These are phyloP conservation scores for Amanita molliuscula DNA, from an alignment of 768 basidiomycete genomes.

Conservation along the genomic window DNA sequence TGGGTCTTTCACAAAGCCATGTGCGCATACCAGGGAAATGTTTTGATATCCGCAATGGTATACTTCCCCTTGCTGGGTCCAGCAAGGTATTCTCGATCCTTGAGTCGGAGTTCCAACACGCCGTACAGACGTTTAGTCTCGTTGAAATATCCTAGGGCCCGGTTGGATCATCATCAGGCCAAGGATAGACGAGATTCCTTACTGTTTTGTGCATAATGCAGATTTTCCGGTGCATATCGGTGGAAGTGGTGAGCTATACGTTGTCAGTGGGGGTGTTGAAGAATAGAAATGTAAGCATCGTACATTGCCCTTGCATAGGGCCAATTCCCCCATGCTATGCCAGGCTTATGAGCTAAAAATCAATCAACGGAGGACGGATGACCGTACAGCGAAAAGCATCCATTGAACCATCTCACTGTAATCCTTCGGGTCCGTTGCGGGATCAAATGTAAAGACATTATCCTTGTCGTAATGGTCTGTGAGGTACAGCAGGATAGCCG, in stretches of 20 bases:
- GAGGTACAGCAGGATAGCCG: slow-evolving; percentile 80
- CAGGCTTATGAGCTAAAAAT: not conserved
- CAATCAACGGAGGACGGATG: not conserved
- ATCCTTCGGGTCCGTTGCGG: slow-evolving; percentile 37
- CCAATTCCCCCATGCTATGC: slow-evolving; percentile 68
- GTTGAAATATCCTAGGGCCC: slow-evolving; percentile 50
- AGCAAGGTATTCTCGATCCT: slow-evolving; percentile 66
- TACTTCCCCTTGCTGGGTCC: slow-evolving; percentile 63
- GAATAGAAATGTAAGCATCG: not conserved
- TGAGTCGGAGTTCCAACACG: slow-evolving; percentile 75
- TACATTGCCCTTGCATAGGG: slow-evolving; percentile 78
- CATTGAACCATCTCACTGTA: slow-evolving; percentile 73
- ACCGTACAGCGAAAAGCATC: slow-evolving; percentile 68
- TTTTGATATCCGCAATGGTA: slow-evolving; percentile 66
- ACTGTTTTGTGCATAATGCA: slow-evolving; percentile 64
- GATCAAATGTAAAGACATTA: slow-evolving; percentile 58
- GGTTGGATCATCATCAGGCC: not conserved
- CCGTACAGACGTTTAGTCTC: slow-evolving; percentile 78
- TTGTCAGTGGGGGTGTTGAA: not conserved
- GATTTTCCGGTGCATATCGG: slow-evolving; percentile 50
- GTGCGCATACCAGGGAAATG: slow-evolving; percentile 32
- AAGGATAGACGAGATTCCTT: slow-evolving; percentile 9
- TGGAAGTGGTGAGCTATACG: slow-evolving; percentile 59
- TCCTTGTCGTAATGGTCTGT: slow-evolving; percentile 73
- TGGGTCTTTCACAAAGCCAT: not conserved